phyloP scores from a whole-genome alignment of 139 green algal genomes.

The Yamagishiella unicocca region DNA sequence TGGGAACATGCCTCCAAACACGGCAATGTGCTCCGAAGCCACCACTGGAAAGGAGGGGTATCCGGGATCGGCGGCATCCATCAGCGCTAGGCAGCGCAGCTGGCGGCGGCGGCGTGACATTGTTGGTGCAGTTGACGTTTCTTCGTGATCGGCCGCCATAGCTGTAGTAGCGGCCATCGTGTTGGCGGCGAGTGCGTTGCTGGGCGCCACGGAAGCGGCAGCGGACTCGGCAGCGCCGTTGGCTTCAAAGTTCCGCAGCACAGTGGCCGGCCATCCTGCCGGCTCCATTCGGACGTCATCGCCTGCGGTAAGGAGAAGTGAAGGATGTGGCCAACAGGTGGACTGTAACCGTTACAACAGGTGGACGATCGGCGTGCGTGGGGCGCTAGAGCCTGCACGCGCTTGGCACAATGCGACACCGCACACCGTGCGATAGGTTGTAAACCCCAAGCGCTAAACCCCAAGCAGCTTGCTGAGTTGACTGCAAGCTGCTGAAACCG shows the following conservation, averaged over 20 bases:
- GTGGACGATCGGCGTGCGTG: too few relatives aligned
- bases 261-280: not conserved
- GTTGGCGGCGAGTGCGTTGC: too few relatives aligned
- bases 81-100: constrained; percentile 45
- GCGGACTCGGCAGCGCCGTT: not conserved
- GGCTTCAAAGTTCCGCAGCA: not conserved
- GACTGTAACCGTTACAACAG: too few relatives aligned
- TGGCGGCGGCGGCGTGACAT: not conserved
- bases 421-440: too few relatives aligned
- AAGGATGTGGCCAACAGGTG: not conserved
- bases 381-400: too few relatives aligned
- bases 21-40: constrained; percentile 36
- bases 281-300: constrained; percentile 7
- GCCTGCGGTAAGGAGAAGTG: not conserved
- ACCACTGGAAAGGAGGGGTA: constrained; percentile 68
- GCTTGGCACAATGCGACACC: too few relatives aligned
- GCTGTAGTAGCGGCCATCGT: not conserved
- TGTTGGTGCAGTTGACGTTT: too few relatives aligned
- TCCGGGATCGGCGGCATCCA: constrained; percentile 57
- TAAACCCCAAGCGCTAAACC: too few relatives aligned
- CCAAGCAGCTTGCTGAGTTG: too few relatives aligned
- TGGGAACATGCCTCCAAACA: constrained; percentile 57
- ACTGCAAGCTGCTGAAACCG: too few relatives aligned
- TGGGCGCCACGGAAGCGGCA: too few relatives aligned
- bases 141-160: not conserved